Conservation (phyloP, 768 basidiomycete species). For the Leccinum broughii region DNA sequence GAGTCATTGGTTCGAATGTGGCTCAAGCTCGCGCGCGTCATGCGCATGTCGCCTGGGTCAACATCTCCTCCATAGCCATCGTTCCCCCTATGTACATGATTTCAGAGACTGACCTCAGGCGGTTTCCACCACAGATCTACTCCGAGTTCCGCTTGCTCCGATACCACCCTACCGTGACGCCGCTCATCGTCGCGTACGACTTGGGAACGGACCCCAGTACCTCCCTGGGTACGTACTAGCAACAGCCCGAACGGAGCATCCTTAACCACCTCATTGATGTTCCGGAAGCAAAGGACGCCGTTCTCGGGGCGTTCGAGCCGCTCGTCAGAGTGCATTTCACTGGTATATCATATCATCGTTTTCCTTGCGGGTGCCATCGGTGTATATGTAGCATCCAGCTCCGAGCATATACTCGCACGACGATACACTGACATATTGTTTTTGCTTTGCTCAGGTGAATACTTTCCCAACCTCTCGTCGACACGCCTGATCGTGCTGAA, state of each 20-base stretch:
- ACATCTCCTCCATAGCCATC: constrained; percentile 9
- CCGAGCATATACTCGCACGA: background rate
- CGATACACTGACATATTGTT: background rate
- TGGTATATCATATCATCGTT: constrained; percentile 34
- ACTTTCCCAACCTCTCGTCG: constrained; percentile 41
- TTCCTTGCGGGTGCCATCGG: background rate
- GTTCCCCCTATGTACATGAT: background rate
- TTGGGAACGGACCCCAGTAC: background rate
- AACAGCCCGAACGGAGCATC: background rate
- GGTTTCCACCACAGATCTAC: background rate
- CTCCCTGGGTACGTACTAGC: background rate
- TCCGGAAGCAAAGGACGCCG: background rate
- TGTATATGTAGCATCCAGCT: background rate
- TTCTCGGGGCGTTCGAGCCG: constrained; percentile 30
- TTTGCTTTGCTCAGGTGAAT: constrained; percentile 33
- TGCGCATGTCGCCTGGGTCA: constrained; percentile 72
- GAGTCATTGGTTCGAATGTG: constrained; percentile 85
- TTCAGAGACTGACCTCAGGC: background rate
- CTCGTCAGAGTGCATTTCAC: constrained; percentile 60
- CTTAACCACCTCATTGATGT: constrained; percentile 4
- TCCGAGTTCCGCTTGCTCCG: constrained; percentile 9
- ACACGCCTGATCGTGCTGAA: constrained; percentile 49
- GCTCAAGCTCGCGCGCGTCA: constrained; percentile 61
- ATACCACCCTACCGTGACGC: constrained; percentile 5
- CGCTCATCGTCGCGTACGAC: constrained; percentile 5